Evolutionary conservation across 2,329 filamentous ascomycete species (phyloP).

Genomic region (Ophiocordyceps camponoti-rufipedis): DNA sequence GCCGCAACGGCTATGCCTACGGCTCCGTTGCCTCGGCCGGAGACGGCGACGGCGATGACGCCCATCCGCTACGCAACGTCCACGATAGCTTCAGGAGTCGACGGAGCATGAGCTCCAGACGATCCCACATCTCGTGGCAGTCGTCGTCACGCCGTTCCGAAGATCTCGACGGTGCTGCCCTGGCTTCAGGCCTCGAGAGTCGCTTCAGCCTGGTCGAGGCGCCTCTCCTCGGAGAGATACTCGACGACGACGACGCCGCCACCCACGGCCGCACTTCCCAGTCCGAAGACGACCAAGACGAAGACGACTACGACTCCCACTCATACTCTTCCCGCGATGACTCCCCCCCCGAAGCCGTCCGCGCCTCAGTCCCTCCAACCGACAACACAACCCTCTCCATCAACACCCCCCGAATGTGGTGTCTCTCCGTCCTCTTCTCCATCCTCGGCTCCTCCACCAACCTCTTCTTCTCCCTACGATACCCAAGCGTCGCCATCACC

Average conservation of each 20-base stretch:
- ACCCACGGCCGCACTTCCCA: slow-evolving; percentile 52
- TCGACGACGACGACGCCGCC: slow-evolving; percentile 23
- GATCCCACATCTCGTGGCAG: slow-evolving; percentile 11
- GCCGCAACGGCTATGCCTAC: background rate
- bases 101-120: slow-evolving; percentile 13
- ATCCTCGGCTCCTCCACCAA: slow-evolving; percentile 70
- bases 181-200: slow-evolving; percentile 34
- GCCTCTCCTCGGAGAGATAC: slow-evolving; percentile 24
- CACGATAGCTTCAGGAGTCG: slow-evolving; percentile 11
- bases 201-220: slow-evolving; percentile 33
- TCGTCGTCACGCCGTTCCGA: slow-evolving; percentile 21
- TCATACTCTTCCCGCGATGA: slow-evolving; percentile 53
- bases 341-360: slow-evolving; percentile 61
- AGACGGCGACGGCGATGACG: slow-evolving; percentile 12
- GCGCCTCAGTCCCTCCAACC: slow-evolving; percentile 58
- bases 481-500: slow-evolving; percentile 78
- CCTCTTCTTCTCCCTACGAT: slow-evolving; percentile 76
- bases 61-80: slow-evolving; percentile 15
- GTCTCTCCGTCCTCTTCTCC: slow-evolving; percentile 60
- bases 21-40: slow-evolving; percentile 10
- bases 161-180: slow-evolving; percentile 29
- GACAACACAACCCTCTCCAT: slow-evolving; percentile 67
- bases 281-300: slow-evolving; percentile 15
- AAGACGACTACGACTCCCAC: slow-evolving; percentile 25
- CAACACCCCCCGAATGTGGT: slow-evolving; percentile 79